Evolutionary conservation across 192 early-diverging fungal genomes (phyloP).

Genomic region (Chytriomyces confervae): DNA sequence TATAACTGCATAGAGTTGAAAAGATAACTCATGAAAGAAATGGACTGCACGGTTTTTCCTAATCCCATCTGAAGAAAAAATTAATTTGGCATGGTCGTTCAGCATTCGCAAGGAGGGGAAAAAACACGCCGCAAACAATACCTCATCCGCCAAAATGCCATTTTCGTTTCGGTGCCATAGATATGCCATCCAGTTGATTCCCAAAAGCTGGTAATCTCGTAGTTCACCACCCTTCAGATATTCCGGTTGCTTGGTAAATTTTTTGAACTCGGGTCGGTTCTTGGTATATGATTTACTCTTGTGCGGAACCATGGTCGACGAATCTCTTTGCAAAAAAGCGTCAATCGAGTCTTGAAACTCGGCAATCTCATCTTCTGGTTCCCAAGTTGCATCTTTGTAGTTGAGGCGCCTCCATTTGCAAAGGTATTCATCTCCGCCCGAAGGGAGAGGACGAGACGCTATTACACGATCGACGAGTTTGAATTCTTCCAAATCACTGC

Average conservation of each 20-base stretch:
- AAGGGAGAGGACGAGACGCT: constrained; percentile 58
- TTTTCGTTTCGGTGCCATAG: constrained; percentile 95
- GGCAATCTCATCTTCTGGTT: constrained; percentile 70
- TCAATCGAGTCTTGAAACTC: constrained; percentile 87
- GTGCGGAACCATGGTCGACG: constrained; percentile 76
- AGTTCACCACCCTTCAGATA: constrained; percentile 87
- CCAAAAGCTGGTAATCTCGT: constrained; percentile 93
- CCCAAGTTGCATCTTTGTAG: constrained; percentile 93
- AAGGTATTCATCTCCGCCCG: constrained; percentile 79
- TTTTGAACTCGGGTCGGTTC: constrained; percentile 78
- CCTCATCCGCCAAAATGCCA: constrained; percentile 95
- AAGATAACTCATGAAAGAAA: constrained; percentile 88
- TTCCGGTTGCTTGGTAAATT: constrained; percentile 76
- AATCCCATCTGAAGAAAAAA: constrained; percentile 55
- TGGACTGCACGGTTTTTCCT: constrained; percentile 98
- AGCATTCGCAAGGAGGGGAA: background rate
- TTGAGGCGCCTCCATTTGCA: constrained; percentile 90
- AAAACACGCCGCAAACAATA: background rate
- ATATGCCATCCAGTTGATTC: constrained; percentile 96
- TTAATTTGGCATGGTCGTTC: constrained; percentile 16
- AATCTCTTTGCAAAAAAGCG: constrained; percentile 78
- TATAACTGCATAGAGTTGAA: constrained; percentile 83
- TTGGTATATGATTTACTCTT: constrained; percentile 60
- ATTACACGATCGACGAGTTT: constrained; percentile 89
- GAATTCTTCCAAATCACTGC: constrained; percentile 83